These are phyloP conservation scores for Saturnispora sanitii DNA, from an alignment of 805 yeast genomes.

Conservation along the genomic window DNA sequence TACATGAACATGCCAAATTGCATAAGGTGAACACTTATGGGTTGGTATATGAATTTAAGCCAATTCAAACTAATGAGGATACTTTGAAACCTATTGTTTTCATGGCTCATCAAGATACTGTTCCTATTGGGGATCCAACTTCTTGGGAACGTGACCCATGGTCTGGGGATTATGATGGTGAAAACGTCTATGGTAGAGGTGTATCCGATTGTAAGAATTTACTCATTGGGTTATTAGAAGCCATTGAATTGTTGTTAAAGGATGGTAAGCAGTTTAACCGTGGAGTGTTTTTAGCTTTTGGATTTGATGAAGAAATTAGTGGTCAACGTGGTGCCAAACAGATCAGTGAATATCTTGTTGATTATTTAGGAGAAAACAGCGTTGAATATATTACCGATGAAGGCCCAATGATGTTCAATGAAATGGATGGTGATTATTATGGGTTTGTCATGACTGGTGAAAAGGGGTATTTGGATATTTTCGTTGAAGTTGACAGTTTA, in stretches of 20 bases:
- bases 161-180: slow-evolving; percentile 30
- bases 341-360: slow-evolving; percentile 26
- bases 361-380: slow-evolving; percentile 32
- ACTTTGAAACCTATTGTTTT: slow-evolving; percentile 35
- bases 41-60: slow-evolving; percentile 33
- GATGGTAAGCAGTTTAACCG: slow-evolving; percentile 46
- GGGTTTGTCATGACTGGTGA: slow-evolving; percentile 38
- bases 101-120: slow-evolving; percentile 42
- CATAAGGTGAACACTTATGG: slow-evolving; percentile 34
- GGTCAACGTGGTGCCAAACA: slow-evolving; percentile 55
- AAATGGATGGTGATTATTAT: slow-evolving; percentile 29
- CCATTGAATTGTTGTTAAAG: slow-evolving; percentile 44
- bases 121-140: slow-evolving; percentile 35
- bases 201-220: slow-evolving; percentile 33
- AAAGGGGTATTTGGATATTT: slow-evolving; percentile 35
- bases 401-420: slow-evolving; percentile 27
- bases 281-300: slow-evolving; percentile 54
- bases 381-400: slow-evolving; percentile 35
- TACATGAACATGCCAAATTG: slow-evolving; percentile 26
- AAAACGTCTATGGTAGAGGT: slow-evolving; percentile 30
- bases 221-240: slow-evolving; percentile 38
- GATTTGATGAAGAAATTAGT: slow-evolving; percentile 70
- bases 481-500: slow-evolving; percentile 31
- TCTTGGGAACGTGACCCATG: slow-evolving; percentile 32
- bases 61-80: slow-evolving; percentile 29